Evolutionary conservation across 768 basidiomycete genomes (phyloP), one percentile per base, ranked within the genome.

Genomic region (Xerocomellus intermedius): DNA sequence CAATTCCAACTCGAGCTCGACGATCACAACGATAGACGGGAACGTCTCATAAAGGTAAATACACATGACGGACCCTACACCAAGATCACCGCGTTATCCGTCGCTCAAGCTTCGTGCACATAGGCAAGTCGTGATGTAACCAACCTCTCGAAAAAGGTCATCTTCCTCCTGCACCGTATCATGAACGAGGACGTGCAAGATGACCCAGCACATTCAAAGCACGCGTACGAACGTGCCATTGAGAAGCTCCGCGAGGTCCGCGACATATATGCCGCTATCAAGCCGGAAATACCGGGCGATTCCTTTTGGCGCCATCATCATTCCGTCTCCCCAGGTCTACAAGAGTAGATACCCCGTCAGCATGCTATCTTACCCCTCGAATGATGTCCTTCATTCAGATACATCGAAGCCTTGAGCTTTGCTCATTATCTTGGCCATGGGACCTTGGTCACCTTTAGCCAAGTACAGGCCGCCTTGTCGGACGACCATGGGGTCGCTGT

Each of bases 321-420:
- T 33, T 82, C 86, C 58, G 74, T 91, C 52, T 89, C 89, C 7
- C 84, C 87, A 1, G 86, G 95, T 4, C 72, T 98, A 28, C 94
- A 98, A 70, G 97, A 98, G 69, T 71, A 65, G 54, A 59, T 61
- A 35, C 30, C 0, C 47, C 33, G 13, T 50, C 50, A 36, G 16
- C 33, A 36, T 44, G 28, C 26, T 12, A 16, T 46, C 50, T 30
- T 52, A 30, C 24, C 33, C 17, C 28, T 52, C 42, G 51, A 63
- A 59, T 71, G 42, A 67, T 56, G 24, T 26, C 42, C 28, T 43
- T 56, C 19, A n/a, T 50, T 30, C 52, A 71, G 69, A 73, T 98
- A 94, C 72, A 91, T 98, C 59, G 97, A 98, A 70, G 94, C 91
- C 1, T 74, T 94, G 53, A 88, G 91, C 63, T 94, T 98, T 67